phyloP scores from a whole-genome alignment of 169 alveolate genomes.

The Plasmodium relictum region DNA sequence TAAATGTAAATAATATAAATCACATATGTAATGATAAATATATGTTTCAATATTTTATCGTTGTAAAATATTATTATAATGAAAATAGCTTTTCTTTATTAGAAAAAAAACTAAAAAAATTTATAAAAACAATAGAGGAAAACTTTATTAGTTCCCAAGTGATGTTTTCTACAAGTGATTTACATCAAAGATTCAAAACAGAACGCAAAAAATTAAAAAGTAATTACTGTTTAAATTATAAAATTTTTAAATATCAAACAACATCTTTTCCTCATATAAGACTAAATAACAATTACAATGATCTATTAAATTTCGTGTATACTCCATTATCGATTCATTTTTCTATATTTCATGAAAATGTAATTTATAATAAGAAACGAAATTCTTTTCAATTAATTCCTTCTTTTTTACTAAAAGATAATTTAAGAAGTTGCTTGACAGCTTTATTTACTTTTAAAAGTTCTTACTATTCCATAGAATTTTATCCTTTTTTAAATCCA shows the following conservation, averaged over 20 bases:
- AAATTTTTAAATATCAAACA: slow-evolving; percentile 72
- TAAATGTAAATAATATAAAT: slow-evolving; percentile 61
- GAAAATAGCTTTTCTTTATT: slow-evolving; percentile 62
- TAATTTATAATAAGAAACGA: slow-evolving; percentile 55
- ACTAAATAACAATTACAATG: slow-evolving; percentile 53
- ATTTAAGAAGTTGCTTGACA: slow-evolving; percentile 62
- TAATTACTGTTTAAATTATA: slow-evolving; percentile 73
- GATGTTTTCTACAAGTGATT: slow-evolving; percentile 20
- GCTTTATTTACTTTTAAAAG: slow-evolving; percentile 60
- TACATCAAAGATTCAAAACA: slow-evolving; percentile 37
- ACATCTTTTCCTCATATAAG: slow-evolving; percentile 73
- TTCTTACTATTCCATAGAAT: slow-evolving; percentile 72
- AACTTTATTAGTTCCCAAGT: slow-evolving; percentile 1
- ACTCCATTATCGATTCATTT: slow-evolving; percentile 66
- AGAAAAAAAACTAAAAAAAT: slow-evolving; percentile 64
- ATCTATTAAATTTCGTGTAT: slow-evolving; percentile 33
- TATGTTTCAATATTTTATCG: slow-evolving; percentile 71
- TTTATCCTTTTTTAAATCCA: slow-evolving; percentile 70
- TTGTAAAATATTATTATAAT: slow-evolving; percentile 57
- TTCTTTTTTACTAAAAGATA: slow-evolving; percentile 47
- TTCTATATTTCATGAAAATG: slow-evolving; percentile 72
- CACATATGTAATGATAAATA: slow-evolving; percentile 67
- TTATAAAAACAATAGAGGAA: slow-evolving; percentile 24
- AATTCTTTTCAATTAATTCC: slow-evolving; percentile 66
- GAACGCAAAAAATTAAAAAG: slow-evolving; percentile 31